A percentile compares a stretch with the other conserved stretches of the same genome.
These are phyloP conservation scores for Arthrobotrys iridis DNA, from an alignment of 2,329 filamentous ascomycete species.

Conservation along the genomic window DNA sequence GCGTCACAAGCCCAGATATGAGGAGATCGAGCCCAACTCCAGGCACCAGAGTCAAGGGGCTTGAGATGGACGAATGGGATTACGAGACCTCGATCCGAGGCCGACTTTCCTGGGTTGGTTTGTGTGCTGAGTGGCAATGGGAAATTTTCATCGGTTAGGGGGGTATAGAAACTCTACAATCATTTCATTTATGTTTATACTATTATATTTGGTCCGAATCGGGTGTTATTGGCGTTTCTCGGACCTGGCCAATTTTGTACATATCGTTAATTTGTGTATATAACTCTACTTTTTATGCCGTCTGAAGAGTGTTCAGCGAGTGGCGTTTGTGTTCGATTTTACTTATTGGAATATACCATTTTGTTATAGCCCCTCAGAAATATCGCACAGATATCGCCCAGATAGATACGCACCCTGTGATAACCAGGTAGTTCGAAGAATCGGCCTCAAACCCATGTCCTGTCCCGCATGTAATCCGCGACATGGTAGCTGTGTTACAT, in stretches of 20 bases:
- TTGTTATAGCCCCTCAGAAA: neutral
- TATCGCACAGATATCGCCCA: neutral
- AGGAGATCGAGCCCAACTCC: slow-evolving; percentile 40
- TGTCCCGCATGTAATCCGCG: too few species aligned
- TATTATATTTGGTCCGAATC: neutral
- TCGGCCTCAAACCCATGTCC: neutral
- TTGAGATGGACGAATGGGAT: slow-evolving; percentile 53
- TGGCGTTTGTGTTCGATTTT: slow-evolving; percentile 18
- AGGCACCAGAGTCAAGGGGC: slow-evolving; percentile 43
- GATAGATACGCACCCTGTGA: neutral
- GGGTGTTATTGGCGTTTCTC: neutral
- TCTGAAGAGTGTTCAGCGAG: slow-evolving; percentile 6
- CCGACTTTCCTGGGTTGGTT: slow-evolving; percentile 47
- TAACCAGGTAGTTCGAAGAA: neutral
- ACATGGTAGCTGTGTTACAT: slow-evolving; percentile 8
- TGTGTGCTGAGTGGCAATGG: slow-evolving; percentile 52
- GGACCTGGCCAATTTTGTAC: slow-evolving; percentile 11
- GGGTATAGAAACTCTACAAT: too few species aligned
- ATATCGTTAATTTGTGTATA: slow-evolving; percentile 24
- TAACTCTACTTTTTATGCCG: neutral
- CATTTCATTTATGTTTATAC: neutral
- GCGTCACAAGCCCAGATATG: slow-evolving; percentile 17
- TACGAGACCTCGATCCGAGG: slow-evolving; percentile 52
- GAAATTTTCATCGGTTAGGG: slow-evolving; percentile 50
- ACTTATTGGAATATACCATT: neutral